Conservation (phyloP, 257 asterid genomes). For the Solanum commersonii region DNA sequence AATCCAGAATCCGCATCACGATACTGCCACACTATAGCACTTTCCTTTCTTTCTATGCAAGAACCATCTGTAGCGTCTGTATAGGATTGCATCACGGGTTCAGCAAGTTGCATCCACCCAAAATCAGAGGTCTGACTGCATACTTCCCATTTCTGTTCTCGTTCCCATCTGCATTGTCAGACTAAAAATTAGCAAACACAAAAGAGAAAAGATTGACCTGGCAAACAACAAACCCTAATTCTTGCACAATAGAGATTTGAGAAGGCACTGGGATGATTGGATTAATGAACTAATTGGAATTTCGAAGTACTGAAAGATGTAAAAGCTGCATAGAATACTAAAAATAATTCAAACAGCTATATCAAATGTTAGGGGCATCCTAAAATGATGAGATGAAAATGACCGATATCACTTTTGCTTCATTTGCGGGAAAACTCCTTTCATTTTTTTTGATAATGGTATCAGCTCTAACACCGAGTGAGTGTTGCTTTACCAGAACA, state of each 20-base stretch:
- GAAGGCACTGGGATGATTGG: not conserved
- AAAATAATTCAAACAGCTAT: not conserved
- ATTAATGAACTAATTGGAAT: not conserved
- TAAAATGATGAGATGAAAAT: not conserved
- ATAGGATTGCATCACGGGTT: conserved; percentile 82
- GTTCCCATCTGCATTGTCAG: conserved; percentile 59
- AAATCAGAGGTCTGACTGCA: conserved; percentile 57
- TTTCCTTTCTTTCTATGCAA: conserved; percentile 69
- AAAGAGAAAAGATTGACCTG: not conserved
- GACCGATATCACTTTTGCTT: not conserved
- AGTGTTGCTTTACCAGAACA: not conserved
- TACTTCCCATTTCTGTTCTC: conserved; percentile 64
- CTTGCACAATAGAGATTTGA: not conserved
- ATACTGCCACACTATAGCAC: conserved; percentile 89
- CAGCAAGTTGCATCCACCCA: conserved; percentile 89
- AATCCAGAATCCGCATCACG: conserved; percentile 78
- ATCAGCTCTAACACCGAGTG: not conserved
- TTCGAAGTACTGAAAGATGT: not conserved
- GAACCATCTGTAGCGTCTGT: conserved; percentile 94
- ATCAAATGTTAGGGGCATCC: not conserved
- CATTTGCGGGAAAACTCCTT: not conserved
- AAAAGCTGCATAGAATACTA: not conserved
- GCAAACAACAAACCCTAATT: not conserved
- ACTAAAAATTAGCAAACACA: not conserved
- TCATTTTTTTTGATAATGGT: not conserved